Conservation (phyloP, 2,329 filamentous ascomycete species). For the Alternaria ethzedia region DNA sequence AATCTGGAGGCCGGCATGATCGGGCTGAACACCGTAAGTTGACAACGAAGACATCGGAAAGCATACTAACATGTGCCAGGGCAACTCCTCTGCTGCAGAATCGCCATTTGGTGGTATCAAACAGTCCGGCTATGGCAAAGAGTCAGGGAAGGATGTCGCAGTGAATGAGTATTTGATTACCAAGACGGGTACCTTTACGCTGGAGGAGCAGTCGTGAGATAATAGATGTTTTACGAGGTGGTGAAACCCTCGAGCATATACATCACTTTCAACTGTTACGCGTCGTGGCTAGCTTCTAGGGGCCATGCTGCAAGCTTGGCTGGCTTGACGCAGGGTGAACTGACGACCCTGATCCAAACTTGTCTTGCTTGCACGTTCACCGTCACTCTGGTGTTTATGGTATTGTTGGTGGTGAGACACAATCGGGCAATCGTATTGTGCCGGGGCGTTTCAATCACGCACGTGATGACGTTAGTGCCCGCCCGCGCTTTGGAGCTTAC, state of each 20-base stretch:
- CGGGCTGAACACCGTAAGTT: constrained; percentile 65
- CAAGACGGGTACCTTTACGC: constrained; percentile 69
- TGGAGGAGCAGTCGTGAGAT: constrained; percentile 51
- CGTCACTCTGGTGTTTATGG: no score
- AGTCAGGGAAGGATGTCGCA: constrained; percentile 70
- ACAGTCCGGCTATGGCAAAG: constrained; percentile 71
- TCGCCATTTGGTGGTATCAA: constrained; percentile 73
- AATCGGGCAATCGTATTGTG: not conserved
- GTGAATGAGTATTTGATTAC: constrained; percentile 67
- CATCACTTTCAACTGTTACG: not conserved
- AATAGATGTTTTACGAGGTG: not conserved
- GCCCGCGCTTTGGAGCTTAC: constrained; percentile 10
- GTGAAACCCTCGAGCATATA: not conserved
- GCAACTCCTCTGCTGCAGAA: constrained; percentile 70
- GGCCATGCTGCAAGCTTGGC: not conserved
- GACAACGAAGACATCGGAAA: not conserved
- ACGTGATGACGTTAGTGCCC: constrained; percentile 24
- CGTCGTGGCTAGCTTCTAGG: not conserved
- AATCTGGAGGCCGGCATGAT: constrained; percentile 74
- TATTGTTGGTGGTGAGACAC: not conserved
- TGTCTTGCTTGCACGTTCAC: not conserved
- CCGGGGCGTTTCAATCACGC: not conserved
- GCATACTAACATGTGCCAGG: constrained; percentile 37
- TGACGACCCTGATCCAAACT: not conserved
- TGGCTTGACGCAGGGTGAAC: no score